Percentiles rank a stretch among this genome's conserved stretches.
Conservation (phyloP, 2,329 filamentous ascomycete species). For the Colletotrichum sp. region DNA sequence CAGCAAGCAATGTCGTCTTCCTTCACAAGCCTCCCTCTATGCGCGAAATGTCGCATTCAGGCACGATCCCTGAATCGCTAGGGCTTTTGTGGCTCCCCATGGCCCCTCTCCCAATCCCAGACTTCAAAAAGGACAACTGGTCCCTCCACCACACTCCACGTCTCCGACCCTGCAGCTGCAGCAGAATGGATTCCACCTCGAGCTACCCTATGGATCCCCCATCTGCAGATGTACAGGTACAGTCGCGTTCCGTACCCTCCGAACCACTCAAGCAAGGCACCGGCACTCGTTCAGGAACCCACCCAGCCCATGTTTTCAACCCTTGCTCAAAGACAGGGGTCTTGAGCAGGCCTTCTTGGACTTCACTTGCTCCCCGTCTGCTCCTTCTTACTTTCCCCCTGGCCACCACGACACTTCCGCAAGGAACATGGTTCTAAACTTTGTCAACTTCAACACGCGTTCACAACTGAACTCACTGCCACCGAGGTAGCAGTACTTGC, state of each 20-base stretch:
- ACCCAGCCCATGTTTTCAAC: constrained; percentile 12
- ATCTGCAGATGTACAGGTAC: constrained; percentile 3
- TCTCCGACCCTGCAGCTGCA: constrained; percentile 6
- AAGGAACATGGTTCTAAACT: constrained; percentile 14
- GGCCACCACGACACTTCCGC: neutral
- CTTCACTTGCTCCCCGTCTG: constrained; percentile 6
- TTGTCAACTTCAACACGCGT: neutral
- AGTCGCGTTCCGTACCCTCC: constrained; percentile 9
- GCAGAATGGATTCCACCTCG: neutral
- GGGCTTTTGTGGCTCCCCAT: neutral
- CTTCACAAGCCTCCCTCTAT: neutral
- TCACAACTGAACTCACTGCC: neutral
- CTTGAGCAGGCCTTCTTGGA: constrained; percentile 1
- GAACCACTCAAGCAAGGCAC: constrained; percentile 17
- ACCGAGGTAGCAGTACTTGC: constrained; percentile 5
- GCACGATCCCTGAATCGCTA: constrained; percentile 7
- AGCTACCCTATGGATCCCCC: neutral
- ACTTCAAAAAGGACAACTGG: neutral
- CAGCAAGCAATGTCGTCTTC: neutral
- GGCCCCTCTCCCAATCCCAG: neutral
- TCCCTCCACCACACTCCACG: neutral
- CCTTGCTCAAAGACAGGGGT: constrained; percentile 6
- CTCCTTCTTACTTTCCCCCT: neutral
- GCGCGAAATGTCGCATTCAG: constrained; percentile 10
- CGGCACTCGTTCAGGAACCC: constrained; percentile 20